phyloP scores from a whole-genome alignment of 495 filamentous ascomycete genomes.

The Antarctomyces pellizariae region DNA sequence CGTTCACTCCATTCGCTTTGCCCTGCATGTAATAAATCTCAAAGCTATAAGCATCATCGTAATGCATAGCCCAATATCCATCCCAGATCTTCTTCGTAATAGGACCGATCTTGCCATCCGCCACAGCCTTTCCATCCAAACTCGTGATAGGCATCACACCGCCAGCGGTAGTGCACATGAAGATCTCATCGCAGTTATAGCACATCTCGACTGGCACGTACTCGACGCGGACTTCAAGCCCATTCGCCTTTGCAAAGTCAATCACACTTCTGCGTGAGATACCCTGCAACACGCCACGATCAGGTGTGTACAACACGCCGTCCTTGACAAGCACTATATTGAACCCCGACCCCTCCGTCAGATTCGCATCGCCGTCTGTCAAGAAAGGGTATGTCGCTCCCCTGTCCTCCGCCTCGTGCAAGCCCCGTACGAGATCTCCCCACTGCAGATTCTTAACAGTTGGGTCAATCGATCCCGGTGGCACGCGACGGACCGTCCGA shows the following conservation, averaged over 20 bases:
- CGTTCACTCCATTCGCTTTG: too few relatives aligned
- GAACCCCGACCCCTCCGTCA: too few relatives aligned
- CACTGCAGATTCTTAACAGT: constrained; percentile 22
- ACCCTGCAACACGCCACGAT: constrained; percentile 15
- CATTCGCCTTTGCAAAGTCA: constrained; percentile 10
- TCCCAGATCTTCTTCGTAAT: constrained; percentile 20
- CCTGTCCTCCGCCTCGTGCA: constrained; percentile 16
- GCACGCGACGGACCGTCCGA: constrained; percentile 16
- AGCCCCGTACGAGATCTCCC: constrained; percentile 17
- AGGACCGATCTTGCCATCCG: constrained; percentile 15
- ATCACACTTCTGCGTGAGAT: constrained; percentile 16
- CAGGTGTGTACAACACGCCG: constrained; percentile 14
- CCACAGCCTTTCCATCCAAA: constrained; percentile 16
- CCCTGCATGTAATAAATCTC: too few relatives aligned
- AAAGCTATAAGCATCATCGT: constrained; percentile 15
- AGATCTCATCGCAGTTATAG: constrained; percentile 16
- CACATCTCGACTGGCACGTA: constrained; percentile 13
- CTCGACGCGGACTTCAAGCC: constrained; percentile 12
- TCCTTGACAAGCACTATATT: constrained; percentile 16
- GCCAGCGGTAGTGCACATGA: constrained; percentile 19
- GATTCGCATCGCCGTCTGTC: too few relatives aligned
- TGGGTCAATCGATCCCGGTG: constrained; percentile 17
- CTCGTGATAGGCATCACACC: constrained; percentile 19
- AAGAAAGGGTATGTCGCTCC: too few relatives aligned
- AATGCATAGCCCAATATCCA: constrained; percentile 19